Percentiles rank a stretch among this genome's conserved stretches.
These are phyloP conservation scores for Globomyces sp. DNA, from an alignment of 371 early-diverging fungal genomes.

Conservation along the genomic window DNA sequence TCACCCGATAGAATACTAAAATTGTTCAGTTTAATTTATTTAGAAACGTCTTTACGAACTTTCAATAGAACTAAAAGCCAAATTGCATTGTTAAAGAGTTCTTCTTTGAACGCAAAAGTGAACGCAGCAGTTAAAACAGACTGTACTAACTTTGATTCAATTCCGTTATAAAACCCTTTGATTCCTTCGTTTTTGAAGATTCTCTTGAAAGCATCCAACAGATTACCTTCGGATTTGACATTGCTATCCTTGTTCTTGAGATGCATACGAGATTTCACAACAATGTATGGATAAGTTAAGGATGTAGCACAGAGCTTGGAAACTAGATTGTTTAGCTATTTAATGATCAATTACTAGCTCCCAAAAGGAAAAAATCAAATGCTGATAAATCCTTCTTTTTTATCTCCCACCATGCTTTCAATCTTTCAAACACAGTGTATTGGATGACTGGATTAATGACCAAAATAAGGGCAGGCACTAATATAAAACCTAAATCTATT, in stretches of 20 bases:
- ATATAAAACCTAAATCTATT: too few species aligned
- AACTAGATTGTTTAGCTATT: background rate
- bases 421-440: slow-evolving; percentile 93
- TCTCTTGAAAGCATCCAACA: slow-evolving; percentile 85
- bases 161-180: slow-evolving; percentile 82
- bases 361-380: slow-evolving; percentile 92
- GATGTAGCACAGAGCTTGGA: slow-evolving; percentile 88
- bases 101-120: slow-evolving; percentile 73
- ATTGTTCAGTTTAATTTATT: too few species aligned
- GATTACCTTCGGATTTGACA: slow-evolving; percentile 72
- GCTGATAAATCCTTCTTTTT: slow-evolving; percentile 60
- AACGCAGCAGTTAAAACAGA: slow-evolving; percentile 89
- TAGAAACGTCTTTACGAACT: slow-evolving; percentile 23
- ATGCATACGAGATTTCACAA: slow-evolving; percentile 96
- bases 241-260: slow-evolving; percentile 72
- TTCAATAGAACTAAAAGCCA: slow-evolving; percentile 35
- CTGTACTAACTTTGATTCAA: slow-evolving; percentile 88
- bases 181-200: slow-evolving; percentile 85
- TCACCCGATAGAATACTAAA: too few species aligned
- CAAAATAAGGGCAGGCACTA: slow-evolving; percentile 85
- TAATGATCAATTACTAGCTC: slow-evolving; percentile 65
- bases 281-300: slow-evolving; percentile 97
- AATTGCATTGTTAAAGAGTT: slow-evolving; percentile 32
- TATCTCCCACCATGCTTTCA: slow-evolving; percentile 66
- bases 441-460: slow-evolving; percentile 98